These are phyloP conservation scores for Dactylis glomerata DNA, from an alignment of 176 grass and related monocot species.

Conservation along the genomic window DNA sequence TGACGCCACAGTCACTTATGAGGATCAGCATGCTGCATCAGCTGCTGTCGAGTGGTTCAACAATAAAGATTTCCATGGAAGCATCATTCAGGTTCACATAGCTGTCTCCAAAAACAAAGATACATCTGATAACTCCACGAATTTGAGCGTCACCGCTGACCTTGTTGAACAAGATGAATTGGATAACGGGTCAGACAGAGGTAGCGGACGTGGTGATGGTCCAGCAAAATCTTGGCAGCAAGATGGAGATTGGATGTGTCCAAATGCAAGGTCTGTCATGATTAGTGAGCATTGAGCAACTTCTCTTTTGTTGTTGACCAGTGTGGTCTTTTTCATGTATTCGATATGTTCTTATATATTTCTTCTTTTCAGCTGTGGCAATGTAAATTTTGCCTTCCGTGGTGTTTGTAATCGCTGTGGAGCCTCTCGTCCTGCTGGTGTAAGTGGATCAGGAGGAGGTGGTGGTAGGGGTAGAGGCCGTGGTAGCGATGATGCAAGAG, in stretches of 20 bases:
- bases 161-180: slow-evolving; percentile 42
- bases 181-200: slow-evolving; percentile 39
- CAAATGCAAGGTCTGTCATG: slow-evolving; percentile 99
- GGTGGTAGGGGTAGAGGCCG: slow-evolving; percentile 63
- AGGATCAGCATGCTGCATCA: slow-evolving; percentile 89
- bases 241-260: slow-evolving; percentile 96
- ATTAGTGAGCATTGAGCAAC: slow-evolving; percentile 90
- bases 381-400: slow-evolving; percentile 91
- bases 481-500: slow-evolving; percentile 30
- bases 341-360: slow-evolving; percentile 32
- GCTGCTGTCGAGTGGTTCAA: slow-evolving; percentile 97
- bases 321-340: neutral
- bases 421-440: slow-evolving; percentile 70
- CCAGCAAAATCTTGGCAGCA: slow-evolving; percentile 89
- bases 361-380: slow-evolving; percentile 64
- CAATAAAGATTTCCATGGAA: slow-evolving; percentile 95
- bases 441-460: slow-evolving; percentile 47
- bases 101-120: slow-evolving; percentile 86
- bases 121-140: slow-evolving; percentile 25
- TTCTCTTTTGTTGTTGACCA: slow-evolving; percentile 37
- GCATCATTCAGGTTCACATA: slow-evolving; percentile 76
- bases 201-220: slow-evolving; percentile 53
- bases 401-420: slow-evolving; percentile 78
- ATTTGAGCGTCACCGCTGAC: slow-evolving; percentile 29
- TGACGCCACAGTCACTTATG: slow-evolving; percentile 89